A percentile compares a stretch with the other conserved stretches of the same genome.
Evolutionary conservation across 805 yeast species (phyloP).

Genomic region (Yarrowia porcina): DNA sequence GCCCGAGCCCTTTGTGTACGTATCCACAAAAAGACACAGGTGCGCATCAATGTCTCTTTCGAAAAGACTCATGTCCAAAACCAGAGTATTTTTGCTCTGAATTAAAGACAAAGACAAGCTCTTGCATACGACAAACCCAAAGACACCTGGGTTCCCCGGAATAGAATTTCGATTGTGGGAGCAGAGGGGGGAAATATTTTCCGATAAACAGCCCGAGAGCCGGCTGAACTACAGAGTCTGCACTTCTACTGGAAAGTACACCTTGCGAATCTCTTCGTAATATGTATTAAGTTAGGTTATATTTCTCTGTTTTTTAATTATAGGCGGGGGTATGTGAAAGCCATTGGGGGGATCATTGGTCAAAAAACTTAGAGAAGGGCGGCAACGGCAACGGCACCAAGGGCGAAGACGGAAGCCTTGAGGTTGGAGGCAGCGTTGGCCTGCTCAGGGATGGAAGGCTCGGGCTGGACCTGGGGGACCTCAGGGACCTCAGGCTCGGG

Average conservation of each 20-base stretch:
- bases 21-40: not conserved
- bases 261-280: not conserved
- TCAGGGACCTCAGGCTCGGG: conserved; percentile 12
- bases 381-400: conserved; percentile 24
- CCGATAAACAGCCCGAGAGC: not conserved
- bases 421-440: conserved; percentile 21
- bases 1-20: not conserved
- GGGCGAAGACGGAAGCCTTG: conserved; percentile 22
- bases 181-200: not conserved
- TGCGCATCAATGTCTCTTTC: not conserved
- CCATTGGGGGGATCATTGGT: conserved; percentile 1
- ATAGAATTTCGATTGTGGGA: not conserved
- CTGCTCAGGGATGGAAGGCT: conserved; percentile 19
- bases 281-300: conserved; percentile 16
- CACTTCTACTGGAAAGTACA: not conserved
- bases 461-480: conserved; percentile 18
- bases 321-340: conserved; percentile 8
- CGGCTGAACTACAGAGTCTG: not conserved
- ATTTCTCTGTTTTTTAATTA: conserved; percentile 8
- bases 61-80: not conserved
- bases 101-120: conserved; percentile 9
- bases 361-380: conserved; percentile 25
- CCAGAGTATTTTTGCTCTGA: conserved; percentile 2
- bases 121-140: not conserved
- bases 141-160: not conserved